Evolutionary conservation across 2,329 filamentous ascomycete species (phyloP).

Genomic region (Beauveria australis): DNA sequence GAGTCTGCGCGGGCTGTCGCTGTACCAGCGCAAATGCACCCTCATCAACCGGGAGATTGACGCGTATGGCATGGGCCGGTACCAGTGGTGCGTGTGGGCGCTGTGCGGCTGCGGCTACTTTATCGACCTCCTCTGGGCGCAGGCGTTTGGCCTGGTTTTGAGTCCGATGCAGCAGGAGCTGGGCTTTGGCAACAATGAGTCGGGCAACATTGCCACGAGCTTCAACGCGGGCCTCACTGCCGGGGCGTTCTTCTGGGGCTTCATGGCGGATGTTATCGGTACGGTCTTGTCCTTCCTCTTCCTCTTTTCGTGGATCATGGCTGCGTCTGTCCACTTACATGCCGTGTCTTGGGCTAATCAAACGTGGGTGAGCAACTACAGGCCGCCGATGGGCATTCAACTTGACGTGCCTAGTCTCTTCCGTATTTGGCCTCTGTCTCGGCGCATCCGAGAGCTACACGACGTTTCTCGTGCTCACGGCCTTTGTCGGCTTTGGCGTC

Average conservation of each 20-base stretch:
- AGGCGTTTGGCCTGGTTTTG: constrained; percentile 47
- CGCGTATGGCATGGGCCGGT: constrained; percentile 42
- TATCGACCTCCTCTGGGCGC: constrained; percentile 49
- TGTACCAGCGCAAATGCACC: constrained; percentile 28
- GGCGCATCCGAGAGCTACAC: constrained; percentile 41
- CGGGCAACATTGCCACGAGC: constrained; percentile 42
- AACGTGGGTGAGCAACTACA: constrained; percentile 11
- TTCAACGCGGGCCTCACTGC: constrained; percentile 47
- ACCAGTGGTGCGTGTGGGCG: constrained; percentile 44
- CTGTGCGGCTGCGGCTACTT: constrained; percentile 48
- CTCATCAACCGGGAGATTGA: constrained; percentile 39
- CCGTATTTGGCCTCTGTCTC: constrained; percentile 44
- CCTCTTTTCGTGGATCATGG: too few relatives aligned
- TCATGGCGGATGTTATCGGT: constrained; percentile 43
- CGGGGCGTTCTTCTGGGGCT: constrained; percentile 48
- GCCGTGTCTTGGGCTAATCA: neutral
- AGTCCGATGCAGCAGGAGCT: constrained; percentile 48
- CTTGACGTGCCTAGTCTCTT: constrained; percentile 45
- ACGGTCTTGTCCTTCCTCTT: neutral
- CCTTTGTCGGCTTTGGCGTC: constrained; percentile 44
- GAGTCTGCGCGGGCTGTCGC: constrained; percentile 19
- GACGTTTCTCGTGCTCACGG: constrained; percentile 43
- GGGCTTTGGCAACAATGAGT: constrained; percentile 33
- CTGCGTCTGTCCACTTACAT: too few relatives aligned
- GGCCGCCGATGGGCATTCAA: constrained; percentile 49